Base-by-base conservation (phyloP, 495 filamentous ascomycete species). In the Hapsidospora chrysogenum region DNA sequence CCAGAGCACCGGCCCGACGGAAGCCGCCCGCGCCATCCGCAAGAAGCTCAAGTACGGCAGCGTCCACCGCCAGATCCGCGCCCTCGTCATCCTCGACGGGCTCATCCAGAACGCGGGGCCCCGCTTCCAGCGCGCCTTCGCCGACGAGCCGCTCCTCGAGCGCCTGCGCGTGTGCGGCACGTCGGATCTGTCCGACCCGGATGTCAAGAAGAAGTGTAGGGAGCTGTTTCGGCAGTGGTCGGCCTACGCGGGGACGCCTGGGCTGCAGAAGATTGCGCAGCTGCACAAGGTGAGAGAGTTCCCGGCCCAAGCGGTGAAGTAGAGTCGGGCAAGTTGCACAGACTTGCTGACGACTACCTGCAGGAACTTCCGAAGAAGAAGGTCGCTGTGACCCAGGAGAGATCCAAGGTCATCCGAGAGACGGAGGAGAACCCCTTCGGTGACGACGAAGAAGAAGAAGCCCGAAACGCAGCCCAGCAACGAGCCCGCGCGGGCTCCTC, bases 11-110 rank as follows among this genome's bases (percentile, higher is more conserved):
- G 92, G 92, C 2, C 86, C 92, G 1, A 72, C 72, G 5, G 92
- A 99, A 60, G 85, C 85, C 33, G 81, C 85, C 41, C 73, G 92
- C 51, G 87, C 92, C 15, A 70, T 96, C 45, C 72, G 92, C 31
- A 99, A 96, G 74, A 96, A 99, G 63, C 70, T 99, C 70, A 96
- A 96, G 57, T 99, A 99, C 53, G 92, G 92, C 36, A 93, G 72
- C 43, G 61, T 87, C 14, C 86, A 96, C 51, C 76, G 84, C 13
- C 92, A 96, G 52, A 65, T 99, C 4, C 74, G 92, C 28, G 80
- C 92, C 36, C 70, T 99, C 26, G 79, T 78, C 8, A 78, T 99
- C 19, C 74, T 99, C 3, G 89, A 99, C 52, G 85, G 80, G 29
- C 63, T 96, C 17, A 92, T 99, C 20, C 82, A 94, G 48, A 99